A percentile compares a stretch with the other conserved stretches of the same genome.
phyloP scores from a whole-genome alignment of 768 basidiomycete genomes.

The Tylopilus subfusipes region DNA sequence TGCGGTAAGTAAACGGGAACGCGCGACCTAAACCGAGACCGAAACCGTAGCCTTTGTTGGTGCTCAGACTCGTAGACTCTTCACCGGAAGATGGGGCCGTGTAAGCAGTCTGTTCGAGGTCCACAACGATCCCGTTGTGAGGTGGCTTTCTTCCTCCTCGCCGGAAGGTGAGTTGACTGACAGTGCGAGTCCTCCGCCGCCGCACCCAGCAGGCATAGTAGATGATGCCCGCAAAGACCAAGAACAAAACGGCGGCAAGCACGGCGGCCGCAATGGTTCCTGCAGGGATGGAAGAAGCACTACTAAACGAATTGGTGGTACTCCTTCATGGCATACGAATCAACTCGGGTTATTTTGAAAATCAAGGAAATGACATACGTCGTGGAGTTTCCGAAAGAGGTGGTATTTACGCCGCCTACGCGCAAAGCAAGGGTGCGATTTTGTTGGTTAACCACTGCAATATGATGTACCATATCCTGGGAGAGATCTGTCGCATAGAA shows the following conservation, averaged over 20 bases:
- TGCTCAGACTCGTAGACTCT: constrained; percentile 28
- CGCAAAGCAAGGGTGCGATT: constrained; percentile 47
- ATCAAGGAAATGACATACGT: constrained; percentile 28
- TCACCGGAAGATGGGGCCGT: constrained; percentile 14
- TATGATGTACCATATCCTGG: constrained; percentile 42
- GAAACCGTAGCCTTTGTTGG: constrained; percentile 34
- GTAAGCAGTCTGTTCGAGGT: constrained; percentile 11
- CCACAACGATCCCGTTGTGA: not conserved
- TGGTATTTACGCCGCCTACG: constrained; percentile 49
- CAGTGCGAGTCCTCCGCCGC: constrained; percentile 38
- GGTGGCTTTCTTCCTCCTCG: not conserved
- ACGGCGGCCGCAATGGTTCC: constrained; percentile 68
- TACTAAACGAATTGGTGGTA: constrained; percentile 13
- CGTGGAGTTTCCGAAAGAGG: constrained; percentile 33
- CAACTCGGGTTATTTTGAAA: not conserved
- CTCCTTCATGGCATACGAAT: constrained; percentile 12
- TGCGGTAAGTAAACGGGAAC: constrained; percentile 25
- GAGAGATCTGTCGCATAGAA: constrained; percentile 64
- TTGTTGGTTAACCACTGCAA: constrained; percentile 56
- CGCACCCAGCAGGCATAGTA: constrained; percentile 47
- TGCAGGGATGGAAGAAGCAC: constrained; percentile 33
- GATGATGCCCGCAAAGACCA: constrained; percentile 42
- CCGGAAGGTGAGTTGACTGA: constrained; percentile 3
- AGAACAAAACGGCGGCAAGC: constrained; percentile 52
- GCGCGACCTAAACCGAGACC: constrained; percentile 31